Evolutionary conservation across 441 rosid species (phyloP).

Genomic region (Adansonia gregorii): DNA sequence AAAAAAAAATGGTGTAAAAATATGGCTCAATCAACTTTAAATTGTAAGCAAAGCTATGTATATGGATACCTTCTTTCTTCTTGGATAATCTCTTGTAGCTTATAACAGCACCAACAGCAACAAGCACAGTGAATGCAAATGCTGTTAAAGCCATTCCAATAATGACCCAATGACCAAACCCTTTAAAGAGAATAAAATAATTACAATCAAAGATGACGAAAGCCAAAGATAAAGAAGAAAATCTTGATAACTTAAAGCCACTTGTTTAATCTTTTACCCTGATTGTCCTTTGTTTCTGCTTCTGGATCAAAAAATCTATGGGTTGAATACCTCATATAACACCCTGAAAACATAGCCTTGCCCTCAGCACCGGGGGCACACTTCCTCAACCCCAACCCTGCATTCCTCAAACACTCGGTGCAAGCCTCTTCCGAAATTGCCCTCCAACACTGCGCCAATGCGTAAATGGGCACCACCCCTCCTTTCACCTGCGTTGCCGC

Average conservation of each 20-base stretch:
- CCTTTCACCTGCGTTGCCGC: conserved; percentile 41
- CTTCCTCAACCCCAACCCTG: conserved; percentile 41
- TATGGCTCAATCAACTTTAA: not conserved
- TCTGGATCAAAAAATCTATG: conserved; percentile 41
- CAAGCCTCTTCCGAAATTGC: conserved; percentile 46
- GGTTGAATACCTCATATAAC: conserved; percentile 61
- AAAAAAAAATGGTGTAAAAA: not conserved
- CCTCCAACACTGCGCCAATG: conserved; percentile 72
- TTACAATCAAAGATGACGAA: not conserved
- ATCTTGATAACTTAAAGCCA: not conserved
- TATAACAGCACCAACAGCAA: conserved; percentile 49
- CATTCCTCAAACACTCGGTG: conserved; percentile 49
- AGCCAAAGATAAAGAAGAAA: too few relatives aligned
- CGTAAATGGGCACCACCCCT: conserved; percentile 44
- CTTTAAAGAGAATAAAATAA: not conserved
- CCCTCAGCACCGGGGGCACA: conserved; percentile 54
- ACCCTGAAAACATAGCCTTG: conserved; percentile 60
- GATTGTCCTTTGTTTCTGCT: not conserved
- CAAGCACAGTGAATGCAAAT: conserved; percentile 35
- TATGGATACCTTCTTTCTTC: conserved; percentile 41
- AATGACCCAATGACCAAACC: not conserved
- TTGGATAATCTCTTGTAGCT: conserved; percentile 50
- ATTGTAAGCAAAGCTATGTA: not conserved
- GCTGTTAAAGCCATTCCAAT: conserved; percentile 26
- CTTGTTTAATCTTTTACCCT: not conserved